These are phyloP conservation scores for Polytrichum formosum DNA, from an alignment of 225 moss, liverwort and hornwort species.

Conservation along the genomic window DNA sequence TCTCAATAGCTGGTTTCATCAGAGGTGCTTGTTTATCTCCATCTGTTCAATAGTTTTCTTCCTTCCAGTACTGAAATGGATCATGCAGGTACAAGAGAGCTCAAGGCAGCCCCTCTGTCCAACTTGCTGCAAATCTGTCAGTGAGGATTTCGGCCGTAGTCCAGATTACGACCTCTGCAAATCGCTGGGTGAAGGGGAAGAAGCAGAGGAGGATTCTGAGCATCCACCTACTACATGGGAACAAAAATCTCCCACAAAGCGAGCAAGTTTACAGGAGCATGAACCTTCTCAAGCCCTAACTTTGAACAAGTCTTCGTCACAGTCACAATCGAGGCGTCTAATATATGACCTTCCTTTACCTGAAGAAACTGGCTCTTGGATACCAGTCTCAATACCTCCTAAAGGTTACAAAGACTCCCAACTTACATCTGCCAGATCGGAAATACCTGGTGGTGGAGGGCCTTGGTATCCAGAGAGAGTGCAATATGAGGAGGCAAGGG, in stretches of 20 bases:
- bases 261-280: background rate
- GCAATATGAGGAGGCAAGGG: slow-evolving; percentile 20
- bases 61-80: background rate
- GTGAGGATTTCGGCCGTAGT: background rate
- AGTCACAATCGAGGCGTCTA: slow-evolving; percentile 33
- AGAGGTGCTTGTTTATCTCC: no score
- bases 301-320: background rate
- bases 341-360: slow-evolving; percentile 58
- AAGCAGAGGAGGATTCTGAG: slow-evolving; percentile 7
- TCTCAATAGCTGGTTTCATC: no score
- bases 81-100: slow-evolving; percentile 4
- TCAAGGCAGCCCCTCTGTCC: slow-evolving; percentile 9
- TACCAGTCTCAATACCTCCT: slow-evolving; percentile 64
- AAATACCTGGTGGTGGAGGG: slow-evolving; percentile 25
- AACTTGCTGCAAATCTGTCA: background rate
- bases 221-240: background rate
- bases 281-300: slow-evolving; percentile 9
- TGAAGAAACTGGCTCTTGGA: slow-evolving; percentile 67
- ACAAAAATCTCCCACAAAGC: background rate
- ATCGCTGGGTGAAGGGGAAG: background rate
- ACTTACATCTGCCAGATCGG: slow-evolving; percentile 31
- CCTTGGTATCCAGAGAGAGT: background rate
- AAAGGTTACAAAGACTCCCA: slow-evolving; percentile 42
- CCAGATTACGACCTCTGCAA: background rate
- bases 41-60: background rate